Percentiles rank a stretch among this genome's conserved stretches.
phyloP scores from a whole-genome alignment of 345 rosid species.

The Abelmoschus esculentus region DNA sequence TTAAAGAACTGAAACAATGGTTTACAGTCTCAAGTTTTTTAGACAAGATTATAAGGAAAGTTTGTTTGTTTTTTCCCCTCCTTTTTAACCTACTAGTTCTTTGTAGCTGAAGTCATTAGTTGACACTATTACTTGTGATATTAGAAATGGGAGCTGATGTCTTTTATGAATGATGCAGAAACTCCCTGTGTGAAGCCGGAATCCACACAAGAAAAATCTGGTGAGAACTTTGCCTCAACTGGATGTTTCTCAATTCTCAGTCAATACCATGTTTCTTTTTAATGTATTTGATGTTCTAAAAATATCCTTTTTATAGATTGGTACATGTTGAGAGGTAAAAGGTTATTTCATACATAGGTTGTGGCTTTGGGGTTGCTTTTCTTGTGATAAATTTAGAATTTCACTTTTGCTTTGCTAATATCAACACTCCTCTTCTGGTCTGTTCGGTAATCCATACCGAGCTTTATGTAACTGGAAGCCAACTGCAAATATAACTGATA shows the following conservation, averaged over 20 bases:
- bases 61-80: not conserved
- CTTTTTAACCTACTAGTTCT: not conserved
- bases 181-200: constrained; percentile 60
- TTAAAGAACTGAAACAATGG: not conserved
- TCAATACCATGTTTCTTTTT: not conserved
- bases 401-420: not conserved
- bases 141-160: constrained; percentile 10
- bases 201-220: constrained; percentile 28
- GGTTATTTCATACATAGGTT: not conserved
- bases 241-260: constrained; percentile 11
- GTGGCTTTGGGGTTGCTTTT: not conserved
- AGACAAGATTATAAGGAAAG: not conserved
- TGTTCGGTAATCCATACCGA: not conserved
- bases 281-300: constrained; percentile 4
- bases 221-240: constrained; percentile 24
- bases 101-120: not conserved
- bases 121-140: not conserved
- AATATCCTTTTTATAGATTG: not conserved
- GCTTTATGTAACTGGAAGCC: not conserved
- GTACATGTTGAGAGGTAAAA: not conserved
- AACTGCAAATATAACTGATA: not conserved
- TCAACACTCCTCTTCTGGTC: not conserved
- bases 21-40: not conserved
- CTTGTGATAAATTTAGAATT: not conserved
- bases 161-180: constrained; percentile 43